These are phyloP conservation scores for Helianthus tuberosus DNA, from an alignment of 129 eudicot species.

Conservation along the genomic window DNA sequence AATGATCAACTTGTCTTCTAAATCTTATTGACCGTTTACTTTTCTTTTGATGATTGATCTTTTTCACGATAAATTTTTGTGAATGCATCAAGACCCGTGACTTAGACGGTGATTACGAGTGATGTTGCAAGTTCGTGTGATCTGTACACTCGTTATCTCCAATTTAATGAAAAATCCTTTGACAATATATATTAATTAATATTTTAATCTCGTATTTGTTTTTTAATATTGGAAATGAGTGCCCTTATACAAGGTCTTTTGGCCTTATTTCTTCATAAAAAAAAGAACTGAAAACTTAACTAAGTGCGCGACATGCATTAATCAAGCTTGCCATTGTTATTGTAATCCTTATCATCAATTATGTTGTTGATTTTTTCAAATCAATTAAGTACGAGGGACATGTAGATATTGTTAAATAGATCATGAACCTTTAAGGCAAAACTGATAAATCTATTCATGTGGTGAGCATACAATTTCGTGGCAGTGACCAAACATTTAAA, in stretches of 20 bases:
- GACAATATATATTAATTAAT: not conserved
- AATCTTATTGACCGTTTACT: not conserved
- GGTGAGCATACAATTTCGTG: not conserved
- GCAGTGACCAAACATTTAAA: not conserved
- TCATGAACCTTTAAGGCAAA: not conserved
- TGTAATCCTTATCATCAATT: not conserved
- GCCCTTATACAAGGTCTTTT: too few relatives aligned
- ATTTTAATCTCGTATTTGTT: not conserved
- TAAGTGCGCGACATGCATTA: too few relatives aligned
- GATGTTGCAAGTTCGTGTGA: not conserved
- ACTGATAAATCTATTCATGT: not conserved
- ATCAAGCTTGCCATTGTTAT: not conserved
- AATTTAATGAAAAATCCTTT: too few relatives aligned
- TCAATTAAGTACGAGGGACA: not conserved
- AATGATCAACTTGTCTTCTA: constrained; percentile 23
- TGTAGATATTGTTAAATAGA: not conserved
- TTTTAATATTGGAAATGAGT: not conserved
- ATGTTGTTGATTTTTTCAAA: not conserved
- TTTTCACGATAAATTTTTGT: not conserved
- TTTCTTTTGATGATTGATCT: not conserved
- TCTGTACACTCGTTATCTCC: too few relatives aligned
- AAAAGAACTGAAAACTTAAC: too few relatives aligned
- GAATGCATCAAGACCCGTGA: constrained; percentile 3
- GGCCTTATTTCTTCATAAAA: not conserved
- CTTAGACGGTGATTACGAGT: not conserved